Conservation (phyloP, 352 stramenopile species). For the Globisporangium polare region DNA sequence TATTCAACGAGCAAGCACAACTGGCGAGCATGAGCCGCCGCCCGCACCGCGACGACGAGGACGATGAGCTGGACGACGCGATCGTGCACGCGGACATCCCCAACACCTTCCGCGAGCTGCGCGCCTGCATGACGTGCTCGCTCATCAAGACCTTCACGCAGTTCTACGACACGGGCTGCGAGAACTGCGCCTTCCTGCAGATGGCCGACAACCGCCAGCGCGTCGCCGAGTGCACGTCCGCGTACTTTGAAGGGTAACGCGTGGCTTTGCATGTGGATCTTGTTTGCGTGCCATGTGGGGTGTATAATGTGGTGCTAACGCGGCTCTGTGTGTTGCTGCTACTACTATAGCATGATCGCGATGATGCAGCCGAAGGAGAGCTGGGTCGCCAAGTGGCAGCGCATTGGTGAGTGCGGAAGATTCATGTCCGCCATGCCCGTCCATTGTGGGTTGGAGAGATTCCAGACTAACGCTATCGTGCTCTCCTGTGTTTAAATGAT, state of each 20-base stretch:
- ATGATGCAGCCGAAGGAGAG: slow-evolving; percentile 89
- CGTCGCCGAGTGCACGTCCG: slow-evolving; percentile 85
- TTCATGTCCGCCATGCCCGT: background rate
- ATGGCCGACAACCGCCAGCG: slow-evolving; percentile 89
- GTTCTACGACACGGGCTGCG: slow-evolving; percentile 88
- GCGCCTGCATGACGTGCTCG: slow-evolving; percentile 87
- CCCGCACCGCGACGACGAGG: slow-evolving; percentile 61
- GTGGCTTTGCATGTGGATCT: background rate
- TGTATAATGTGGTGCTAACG: background rate
- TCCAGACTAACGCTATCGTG: background rate
- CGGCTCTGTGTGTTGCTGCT: background rate
- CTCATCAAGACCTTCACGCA: slow-evolving; percentile 89
- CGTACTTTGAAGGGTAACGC: slow-evolving; percentile 81
- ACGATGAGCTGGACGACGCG: slow-evolving; percentile 78
- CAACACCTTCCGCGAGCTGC: slow-evolving; percentile 85
- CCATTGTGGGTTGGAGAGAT: background rate
- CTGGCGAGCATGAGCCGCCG: slow-evolving; percentile 31
- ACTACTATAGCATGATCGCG: slow-evolving; percentile 66
- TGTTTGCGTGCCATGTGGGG: background rate
- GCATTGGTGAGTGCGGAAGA: slow-evolving; percentile 52
- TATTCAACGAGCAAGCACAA: background rate
- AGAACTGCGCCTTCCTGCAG: slow-evolving; percentile 87
- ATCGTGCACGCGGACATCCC: slow-evolving; percentile 85
- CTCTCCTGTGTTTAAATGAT: background rate
- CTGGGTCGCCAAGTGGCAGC: slow-evolving; percentile 89